Conservation (phyloP, 1,139 yeast species). For the Candida dubliniensis region DNA sequence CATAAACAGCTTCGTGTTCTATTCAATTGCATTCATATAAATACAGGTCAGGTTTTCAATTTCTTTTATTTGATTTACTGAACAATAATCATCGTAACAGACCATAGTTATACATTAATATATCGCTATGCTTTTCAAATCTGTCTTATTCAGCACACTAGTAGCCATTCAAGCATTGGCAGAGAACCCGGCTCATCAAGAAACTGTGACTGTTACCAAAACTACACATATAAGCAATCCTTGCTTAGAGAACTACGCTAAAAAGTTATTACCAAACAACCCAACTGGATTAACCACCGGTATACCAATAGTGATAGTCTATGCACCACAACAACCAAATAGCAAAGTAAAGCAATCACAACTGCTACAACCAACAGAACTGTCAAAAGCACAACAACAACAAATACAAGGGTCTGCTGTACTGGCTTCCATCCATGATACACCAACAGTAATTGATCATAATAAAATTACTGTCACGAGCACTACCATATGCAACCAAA, state of each 20-base stretch:
- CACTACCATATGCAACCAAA: too few relatives aligned
- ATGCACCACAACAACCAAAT: slow-evolving; percentile 16
- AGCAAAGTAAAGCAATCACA: neutral
- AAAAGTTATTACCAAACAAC: slow-evolving; percentile 24
- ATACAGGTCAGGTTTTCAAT: neutral
- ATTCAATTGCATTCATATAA: too few relatives aligned
- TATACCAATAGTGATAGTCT: slow-evolving; percentile 34
- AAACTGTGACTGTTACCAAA: slow-evolving; percentile 27
- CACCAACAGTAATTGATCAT: neutral
- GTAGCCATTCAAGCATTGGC: slow-evolving; percentile 3
- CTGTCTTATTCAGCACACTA: slow-evolving; percentile 2
- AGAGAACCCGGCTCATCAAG: slow-evolving; percentile 14
- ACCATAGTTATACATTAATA: too few relatives aligned
- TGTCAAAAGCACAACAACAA: slow-evolving; percentile 4
- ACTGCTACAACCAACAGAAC: slow-evolving; percentile 4
- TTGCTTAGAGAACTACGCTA: slow-evolving; percentile 25
- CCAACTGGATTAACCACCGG: slow-evolving; percentile 27
- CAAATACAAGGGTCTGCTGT: too few relatives aligned
- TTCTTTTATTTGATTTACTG: neutral
- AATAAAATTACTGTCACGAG: too few relatives aligned
- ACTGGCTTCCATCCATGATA: slow-evolving; percentile 1
- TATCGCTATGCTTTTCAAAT: slow-evolving; percentile 5
- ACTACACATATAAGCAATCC: slow-evolving; percentile 34
- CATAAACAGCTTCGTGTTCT: too few relatives aligned
- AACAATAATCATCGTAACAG: neutral